Evolutionary conservation across 75 land plant genomes (phyloP).

Genomic region (Ceratopteris richardii): DNA sequence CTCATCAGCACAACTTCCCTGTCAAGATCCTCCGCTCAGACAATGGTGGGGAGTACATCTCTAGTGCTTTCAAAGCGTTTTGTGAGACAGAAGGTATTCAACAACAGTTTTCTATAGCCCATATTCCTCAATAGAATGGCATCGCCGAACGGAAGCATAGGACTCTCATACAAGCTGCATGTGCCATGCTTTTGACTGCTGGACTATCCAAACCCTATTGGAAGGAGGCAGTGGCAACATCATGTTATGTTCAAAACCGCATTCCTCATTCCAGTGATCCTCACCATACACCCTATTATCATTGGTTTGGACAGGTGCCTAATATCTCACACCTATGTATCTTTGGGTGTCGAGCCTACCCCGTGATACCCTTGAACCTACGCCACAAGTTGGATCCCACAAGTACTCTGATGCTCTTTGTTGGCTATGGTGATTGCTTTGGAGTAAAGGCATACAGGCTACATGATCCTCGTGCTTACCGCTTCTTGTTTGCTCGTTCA

Average conservation of each 20-base stretch:
- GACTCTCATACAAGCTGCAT: background rate
- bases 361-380: background rate
- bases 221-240: conserved; percentile 1
- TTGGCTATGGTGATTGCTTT: background rate
- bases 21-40: background rate
- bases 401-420: background rate
- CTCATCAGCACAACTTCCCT: background rate
- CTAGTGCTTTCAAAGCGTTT: background rate
- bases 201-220: conserved; percentile 2
- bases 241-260: background rate
- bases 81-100: background rate
- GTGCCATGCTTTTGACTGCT: background rate
- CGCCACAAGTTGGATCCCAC: background rate
- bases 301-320: background rate
- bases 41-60: no score
- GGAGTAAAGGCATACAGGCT: background rate
- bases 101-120: background rate
- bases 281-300: background rate
- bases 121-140: background rate
- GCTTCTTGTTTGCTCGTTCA: background rate
- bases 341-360: background rate
- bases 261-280: background rate
- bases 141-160: background rate
- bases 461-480: background rate
- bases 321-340: background rate